These are phyloP conservation scores for Drosera capensis DNA, from an alignment of 148 eudicot species.

Conservation along the genomic window DNA sequence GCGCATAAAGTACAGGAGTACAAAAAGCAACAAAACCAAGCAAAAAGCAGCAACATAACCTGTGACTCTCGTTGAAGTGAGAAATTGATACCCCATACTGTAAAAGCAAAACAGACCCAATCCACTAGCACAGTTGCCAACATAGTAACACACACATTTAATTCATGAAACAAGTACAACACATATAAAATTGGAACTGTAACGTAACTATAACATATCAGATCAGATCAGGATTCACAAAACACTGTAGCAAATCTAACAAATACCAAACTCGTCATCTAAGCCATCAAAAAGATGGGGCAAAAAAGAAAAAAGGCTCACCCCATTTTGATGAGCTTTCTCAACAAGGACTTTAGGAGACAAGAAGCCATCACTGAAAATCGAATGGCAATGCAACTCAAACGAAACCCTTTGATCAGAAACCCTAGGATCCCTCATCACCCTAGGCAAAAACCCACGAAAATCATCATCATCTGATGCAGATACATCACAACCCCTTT, in stretches of 20 bases:
- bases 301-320: slow-evolving; percentile 10
- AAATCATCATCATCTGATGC: slow-evolving; percentile 9
- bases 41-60: too few relatives aligned
- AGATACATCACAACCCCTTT: neutral
- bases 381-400: slow-evolving; percentile 79
- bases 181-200: too few relatives aligned
- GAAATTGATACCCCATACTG: too few relatives aligned
- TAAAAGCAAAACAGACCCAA: too few relatives aligned
- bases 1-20: too few relatives aligned
- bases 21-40: too few relatives aligned
- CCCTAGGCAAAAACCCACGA: slow-evolving; percentile 43
- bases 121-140: too few relatives aligned
- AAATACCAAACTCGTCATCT: neutral
- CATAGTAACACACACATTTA: too few relatives aligned
- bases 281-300: neutral
- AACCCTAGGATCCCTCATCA: slow-evolving; percentile 17
- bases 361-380: slow-evolving; percentile 84
- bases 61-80: too few relatives aligned
- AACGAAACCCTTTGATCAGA: slow-evolving; percentile 59
- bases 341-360: slow-evolving; percentile 88
- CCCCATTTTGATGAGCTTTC: slow-evolving; percentile 90
- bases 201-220: too few relatives aligned
- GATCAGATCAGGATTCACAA: too few relatives aligned
- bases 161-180: too few relatives aligned
- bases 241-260: neutral